phyloP scores from a whole-genome alignment of 441 rosid species.

The Populus hybrid region DNA sequence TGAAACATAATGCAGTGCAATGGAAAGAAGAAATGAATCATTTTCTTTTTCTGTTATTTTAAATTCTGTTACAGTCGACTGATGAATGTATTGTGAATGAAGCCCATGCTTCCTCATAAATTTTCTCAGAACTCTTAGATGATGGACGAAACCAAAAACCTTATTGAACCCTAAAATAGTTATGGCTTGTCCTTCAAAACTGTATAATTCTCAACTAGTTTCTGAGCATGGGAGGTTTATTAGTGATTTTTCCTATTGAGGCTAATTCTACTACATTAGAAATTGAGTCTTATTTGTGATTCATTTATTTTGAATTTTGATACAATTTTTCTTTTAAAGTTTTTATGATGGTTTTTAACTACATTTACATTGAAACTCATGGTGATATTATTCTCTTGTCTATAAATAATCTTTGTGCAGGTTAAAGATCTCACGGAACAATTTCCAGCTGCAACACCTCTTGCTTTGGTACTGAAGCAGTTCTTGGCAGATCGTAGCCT shows the following conservation, averaged over 20 bases:
- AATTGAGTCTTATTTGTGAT: not conserved
- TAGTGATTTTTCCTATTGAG: not conserved
- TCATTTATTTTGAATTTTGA: not conserved
- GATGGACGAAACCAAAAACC: not conserved
- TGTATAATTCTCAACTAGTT: not conserved
- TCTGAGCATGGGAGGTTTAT: not conserved
- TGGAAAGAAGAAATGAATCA: not conserved
- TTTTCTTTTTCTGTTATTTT: not conserved
- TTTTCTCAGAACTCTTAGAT: not conserved
- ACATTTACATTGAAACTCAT: not conserved
- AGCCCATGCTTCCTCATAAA: not conserved
- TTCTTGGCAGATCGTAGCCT: constrained; percentile 99
- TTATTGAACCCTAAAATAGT: not conserved
- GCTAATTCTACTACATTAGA: not conserved
- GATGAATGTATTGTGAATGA: not conserved
- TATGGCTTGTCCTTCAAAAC: not conserved
- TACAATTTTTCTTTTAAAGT: not conserved
- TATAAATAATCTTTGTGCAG: constrained; percentile 34
- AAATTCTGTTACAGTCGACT: not conserved
- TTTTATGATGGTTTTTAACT: not conserved
- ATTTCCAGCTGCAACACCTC: constrained; percentile 94
- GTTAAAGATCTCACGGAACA: constrained; percentile 88
- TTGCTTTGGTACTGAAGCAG: constrained; percentile 96
- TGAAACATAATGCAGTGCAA: not conserved
- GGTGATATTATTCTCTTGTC: not conserved